phyloP scores from a whole-genome alignment of 2,329 filamentous ascomycete species.

The Penicillium vulpinum region DNA sequence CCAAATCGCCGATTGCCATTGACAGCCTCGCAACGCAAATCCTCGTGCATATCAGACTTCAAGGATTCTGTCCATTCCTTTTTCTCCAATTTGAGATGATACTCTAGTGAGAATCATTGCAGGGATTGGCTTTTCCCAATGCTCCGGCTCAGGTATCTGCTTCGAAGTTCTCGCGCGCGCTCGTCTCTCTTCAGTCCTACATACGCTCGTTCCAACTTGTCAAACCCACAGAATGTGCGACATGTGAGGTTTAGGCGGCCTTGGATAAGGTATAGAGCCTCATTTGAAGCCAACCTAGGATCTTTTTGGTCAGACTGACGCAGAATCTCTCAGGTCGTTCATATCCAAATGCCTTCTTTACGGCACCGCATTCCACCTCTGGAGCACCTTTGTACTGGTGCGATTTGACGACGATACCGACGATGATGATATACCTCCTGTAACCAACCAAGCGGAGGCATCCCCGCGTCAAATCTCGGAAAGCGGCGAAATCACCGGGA shows the following conservation, averaged over 20 bases:
- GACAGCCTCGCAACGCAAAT: not conserved
- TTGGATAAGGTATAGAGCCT: constrained; percentile 33
- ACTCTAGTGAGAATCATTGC: constrained; percentile 2
- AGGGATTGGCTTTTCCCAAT: constrained; percentile 30
- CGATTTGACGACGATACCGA: constrained; percentile 30
- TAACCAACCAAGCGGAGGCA: constrained; percentile 4
- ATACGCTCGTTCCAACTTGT: constrained; percentile 13
- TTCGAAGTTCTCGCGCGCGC: constrained; percentile 27
- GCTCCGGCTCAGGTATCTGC: constrained; percentile 33
- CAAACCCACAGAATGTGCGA: constrained; percentile 25
- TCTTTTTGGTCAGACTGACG: constrained; percentile 1
- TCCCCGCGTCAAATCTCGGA: not conserved
- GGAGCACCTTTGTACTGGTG: constrained; percentile 34
- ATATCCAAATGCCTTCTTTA: constrained; percentile 32
- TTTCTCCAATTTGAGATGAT: constrained; percentile 4
- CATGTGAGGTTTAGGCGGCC: constrained; percentile 38
- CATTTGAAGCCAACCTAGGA: not conserved
- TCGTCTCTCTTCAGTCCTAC: constrained; percentile 22
- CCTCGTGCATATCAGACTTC: not conserved
- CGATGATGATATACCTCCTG: constrained; percentile 17
- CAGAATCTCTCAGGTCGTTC: constrained; percentile 26
- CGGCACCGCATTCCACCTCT: constrained; percentile 36
- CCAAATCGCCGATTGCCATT: not conserved
- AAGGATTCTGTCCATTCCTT: not conserved
- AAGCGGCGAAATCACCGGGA: constrained; percentile 5